These are phyloP conservation scores for Astragalus membranaceus DNA, from an alignment of 306 rosid genomes.

Conservation along the genomic window DNA sequence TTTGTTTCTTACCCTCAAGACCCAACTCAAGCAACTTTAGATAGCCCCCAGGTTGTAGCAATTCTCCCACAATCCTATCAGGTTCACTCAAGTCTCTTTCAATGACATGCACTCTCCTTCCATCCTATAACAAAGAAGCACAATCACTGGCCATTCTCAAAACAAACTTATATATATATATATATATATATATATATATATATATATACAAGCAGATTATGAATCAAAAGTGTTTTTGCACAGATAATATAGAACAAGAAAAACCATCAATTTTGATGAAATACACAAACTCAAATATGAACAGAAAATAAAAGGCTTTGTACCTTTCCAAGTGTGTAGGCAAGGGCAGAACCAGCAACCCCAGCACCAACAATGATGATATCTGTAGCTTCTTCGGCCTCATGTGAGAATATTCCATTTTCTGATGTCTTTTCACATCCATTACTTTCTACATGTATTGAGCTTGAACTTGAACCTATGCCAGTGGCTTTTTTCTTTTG, in stretches of 20 bases:
- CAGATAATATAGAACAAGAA: too few species aligned
- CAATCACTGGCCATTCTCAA: too few species aligned
- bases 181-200: too few species aligned
- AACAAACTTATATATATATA: too few species aligned
- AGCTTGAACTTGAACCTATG: conserved; percentile 37
- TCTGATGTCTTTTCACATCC: conserved; percentile 17
- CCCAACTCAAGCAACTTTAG: conserved; percentile 70
- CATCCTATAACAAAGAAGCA: conserved; percentile 35
- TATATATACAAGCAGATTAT: too few species aligned
- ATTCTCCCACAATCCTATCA: conserved; percentile 83
- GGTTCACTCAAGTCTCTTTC: conserved; percentile 72
- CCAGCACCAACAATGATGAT: conserved; percentile 48
- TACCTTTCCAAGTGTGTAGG: conserved; percentile 64
- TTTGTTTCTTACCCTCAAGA: conserved; percentile 52
- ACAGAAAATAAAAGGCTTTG: not conserved
- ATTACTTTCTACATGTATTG: conserved; percentile 12
- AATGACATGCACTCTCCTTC: conserved; percentile 50
- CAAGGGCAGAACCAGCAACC: conserved; percentile 48
- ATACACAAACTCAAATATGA: not conserved
- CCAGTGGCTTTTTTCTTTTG: conserved; percentile 27
- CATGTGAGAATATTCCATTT: conserved; percentile 20
- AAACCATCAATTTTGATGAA: not conserved
- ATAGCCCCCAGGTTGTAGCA: conserved; percentile 89
- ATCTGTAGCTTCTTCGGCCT: conserved; percentile 12
- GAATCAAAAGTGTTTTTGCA: too few species aligned